phyloP scores from a whole-genome alignment of 2,329 filamentous ascomycete genomes.

The Trichoderma guizhouense region DNA sequence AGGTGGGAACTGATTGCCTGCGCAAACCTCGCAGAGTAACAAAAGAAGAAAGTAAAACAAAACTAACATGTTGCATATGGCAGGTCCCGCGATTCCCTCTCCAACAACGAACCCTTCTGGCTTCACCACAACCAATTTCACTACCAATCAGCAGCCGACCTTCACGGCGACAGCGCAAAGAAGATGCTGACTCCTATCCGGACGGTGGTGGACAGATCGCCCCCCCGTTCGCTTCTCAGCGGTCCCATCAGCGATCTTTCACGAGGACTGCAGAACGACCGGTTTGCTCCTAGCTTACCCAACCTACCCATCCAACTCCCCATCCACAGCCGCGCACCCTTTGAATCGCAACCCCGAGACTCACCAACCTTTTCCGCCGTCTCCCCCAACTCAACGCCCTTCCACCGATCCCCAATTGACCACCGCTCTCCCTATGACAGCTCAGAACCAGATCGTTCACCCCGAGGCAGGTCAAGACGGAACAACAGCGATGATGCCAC shows the following conservation, averaged over 20 bases:
- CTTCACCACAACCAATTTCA: conserved; percentile 49
- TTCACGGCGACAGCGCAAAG: conserved; percentile 50
- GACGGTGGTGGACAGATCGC: conserved; percentile 44
- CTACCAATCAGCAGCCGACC: conserved; percentile 44
- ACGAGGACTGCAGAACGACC: conserved; percentile 37
- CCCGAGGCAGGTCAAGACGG: conserved; percentile 42
- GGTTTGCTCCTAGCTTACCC: conserved; percentile 37
- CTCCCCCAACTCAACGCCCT: conserved; percentile 45
- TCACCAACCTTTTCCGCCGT: conserved; percentile 47
- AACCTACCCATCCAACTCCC: conserved; percentile 46
- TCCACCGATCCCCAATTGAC: conserved; percentile 38
- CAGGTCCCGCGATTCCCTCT: conserved; percentile 43
- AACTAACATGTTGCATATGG: conserved; percentile 7
- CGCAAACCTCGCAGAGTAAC: conserved; percentile 3
- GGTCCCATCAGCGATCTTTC: conserved; percentile 40
- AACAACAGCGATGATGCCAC: conserved; percentile 53
- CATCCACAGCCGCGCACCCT: conserved; percentile 38
- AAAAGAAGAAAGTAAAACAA: too few species aligned
- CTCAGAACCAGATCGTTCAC: conserved; percentile 48
- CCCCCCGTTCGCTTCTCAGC: conserved; percentile 44
- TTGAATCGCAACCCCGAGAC: conserved; percentile 46
- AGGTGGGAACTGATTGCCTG: conserved; percentile 29
- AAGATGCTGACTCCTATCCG: conserved; percentile 53
- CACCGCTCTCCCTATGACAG: conserved; percentile 45
- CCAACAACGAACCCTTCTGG: conserved; percentile 40